These are phyloP conservation scores for Stramenopiles sp. DNA, from an alignment of 352 stramenopile species.

Conservation along the genomic window DNA sequence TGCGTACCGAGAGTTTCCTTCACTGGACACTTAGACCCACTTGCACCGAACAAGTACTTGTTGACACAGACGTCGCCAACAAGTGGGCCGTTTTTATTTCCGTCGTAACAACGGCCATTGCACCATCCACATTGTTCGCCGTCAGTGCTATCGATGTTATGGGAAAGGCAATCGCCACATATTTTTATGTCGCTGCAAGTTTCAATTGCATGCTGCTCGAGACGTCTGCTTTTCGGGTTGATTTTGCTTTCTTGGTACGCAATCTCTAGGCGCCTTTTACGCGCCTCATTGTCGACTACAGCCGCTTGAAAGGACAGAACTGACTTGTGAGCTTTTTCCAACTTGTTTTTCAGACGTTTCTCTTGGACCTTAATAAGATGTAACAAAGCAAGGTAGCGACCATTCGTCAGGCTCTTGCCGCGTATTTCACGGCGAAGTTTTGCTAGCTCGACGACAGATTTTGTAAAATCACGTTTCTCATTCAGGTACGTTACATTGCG, in stretches of 20 bases:
- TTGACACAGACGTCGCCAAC: constrained; percentile 10
- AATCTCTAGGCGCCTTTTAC: constrained; percentile 7
- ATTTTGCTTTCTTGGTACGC: constrained; percentile 6
- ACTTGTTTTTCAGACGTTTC: not conserved
- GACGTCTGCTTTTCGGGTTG: not conserved
- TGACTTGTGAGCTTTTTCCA: not conserved
- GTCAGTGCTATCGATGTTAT: not conserved
- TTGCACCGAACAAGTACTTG: not conserved
- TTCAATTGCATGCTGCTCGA: not conserved
- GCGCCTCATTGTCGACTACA: not conserved
- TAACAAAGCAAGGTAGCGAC: not conserved
- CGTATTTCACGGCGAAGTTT: constrained; percentile 6
- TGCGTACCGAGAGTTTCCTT: constrained; percentile 2
- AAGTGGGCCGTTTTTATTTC: constrained; percentile 8
- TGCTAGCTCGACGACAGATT: constrained; percentile 5
- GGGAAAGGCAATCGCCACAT: not conserved
- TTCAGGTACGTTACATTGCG: not conserved
- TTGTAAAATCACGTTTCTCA: constrained; percentile 1
- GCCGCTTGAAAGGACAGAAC: not conserved
- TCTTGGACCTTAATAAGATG: not conserved
- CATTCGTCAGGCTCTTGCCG: not conserved
- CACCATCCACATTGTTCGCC: constrained; percentile 12
- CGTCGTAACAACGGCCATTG: constrained; percentile 13
- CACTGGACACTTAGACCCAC: not conserved
- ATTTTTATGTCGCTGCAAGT: not conserved